Conservation (phyloP, 176 grass and related monocot genomes). For the Pharus latifolius region DNA sequence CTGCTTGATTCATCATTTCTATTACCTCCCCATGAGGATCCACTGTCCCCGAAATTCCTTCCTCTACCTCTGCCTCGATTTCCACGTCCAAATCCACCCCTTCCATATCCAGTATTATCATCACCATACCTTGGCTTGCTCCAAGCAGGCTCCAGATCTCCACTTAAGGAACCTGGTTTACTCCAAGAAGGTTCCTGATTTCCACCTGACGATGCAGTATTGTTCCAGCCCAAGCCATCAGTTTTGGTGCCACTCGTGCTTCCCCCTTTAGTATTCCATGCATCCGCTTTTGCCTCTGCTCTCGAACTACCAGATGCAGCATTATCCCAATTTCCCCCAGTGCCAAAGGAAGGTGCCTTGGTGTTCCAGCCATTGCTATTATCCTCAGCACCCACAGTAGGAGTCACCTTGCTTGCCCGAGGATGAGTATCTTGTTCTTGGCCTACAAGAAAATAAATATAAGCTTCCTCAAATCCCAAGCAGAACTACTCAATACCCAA, state of each 20-base stretch:
- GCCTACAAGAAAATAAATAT: constrained; percentile 20
- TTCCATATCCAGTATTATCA: constrained; percentile 25
- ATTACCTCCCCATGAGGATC: constrained; percentile 35
- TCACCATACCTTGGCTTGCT: constrained; percentile 23
- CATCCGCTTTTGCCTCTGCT: constrained; percentile 13
- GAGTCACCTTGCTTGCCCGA: constrained; percentile 39
- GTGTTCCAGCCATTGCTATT: constrained; percentile 3
- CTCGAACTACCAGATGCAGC: constrained; percentile 12
- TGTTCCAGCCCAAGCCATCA: constrained; percentile 29
- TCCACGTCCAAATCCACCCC: constrained; percentile 26
- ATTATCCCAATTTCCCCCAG: neutral
- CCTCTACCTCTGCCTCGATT: constrained; percentile 37
- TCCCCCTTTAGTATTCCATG: constrained; percentile 27
- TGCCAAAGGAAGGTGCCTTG: neutral
- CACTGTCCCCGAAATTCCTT: constrained; percentile 13
- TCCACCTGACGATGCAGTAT: constrained; percentile 15
- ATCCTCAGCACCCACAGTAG: neutral
- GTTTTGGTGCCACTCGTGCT: constrained; percentile 13
- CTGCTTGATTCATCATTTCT: constrained; percentile 22
- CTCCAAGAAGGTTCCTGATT: constrained; percentile 32
- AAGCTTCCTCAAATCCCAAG: neutral
- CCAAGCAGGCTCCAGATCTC: constrained; percentile 38
- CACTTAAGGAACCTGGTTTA: constrained; percentile 25
- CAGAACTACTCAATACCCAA: neutral
- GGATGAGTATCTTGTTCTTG: constrained; percentile 37